Evolutionary conservation across 208 protist species (phyloP), one percentile per base, ranked within the genome.

Genomic region (Crithidia sp.): DNA sequence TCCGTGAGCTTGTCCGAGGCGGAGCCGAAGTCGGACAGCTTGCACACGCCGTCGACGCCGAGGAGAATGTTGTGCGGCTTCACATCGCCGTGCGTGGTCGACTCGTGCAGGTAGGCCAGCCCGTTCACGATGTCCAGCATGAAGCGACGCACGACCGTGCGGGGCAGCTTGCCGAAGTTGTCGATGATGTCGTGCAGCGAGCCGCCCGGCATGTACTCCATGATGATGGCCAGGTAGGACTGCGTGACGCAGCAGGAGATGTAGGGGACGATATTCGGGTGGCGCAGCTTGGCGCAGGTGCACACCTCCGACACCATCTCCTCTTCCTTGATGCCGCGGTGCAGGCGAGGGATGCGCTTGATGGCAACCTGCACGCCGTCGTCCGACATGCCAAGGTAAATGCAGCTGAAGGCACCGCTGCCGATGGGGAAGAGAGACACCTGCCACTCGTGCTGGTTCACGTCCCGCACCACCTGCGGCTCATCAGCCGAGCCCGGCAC

Each of bases 51-150:
- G 68, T 95, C 82, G 4, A 86, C 82, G 50, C 81, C 88, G 7
- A 96, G 79, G 50, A 96, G 85, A 49, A 94, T 87, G 74, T 96
- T 96, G 69, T 92, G 88, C 53, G 92, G 92, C 79, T 96, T 96
- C 58, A 96, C 76, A 67, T 96, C 92, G 58, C 92, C 87, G 77
- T 96, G 92, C 45, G 90, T 86, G 55, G 94, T 87, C 52, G 83
- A 70, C 37, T 79, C 72, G 74, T 96, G 92, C 44, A 96, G 83
- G 73, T 96, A 94, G 39, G 73, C 77, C 2, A 96, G 84, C 7
- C 90, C 89, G 52, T 81, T 86, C 39, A 92, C 54, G 54, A 96
- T 94, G 64, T 95, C 90, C 12, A 83, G 70, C 71, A 87, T 91
- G 64, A 90, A 92, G 19, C 92, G 87, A 7, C 86, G 83, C 49